Evolutionary conservation across 2,329 filamentous ascomycete genomes (phyloP).

Genomic region (Fusarium coicis): DNA sequence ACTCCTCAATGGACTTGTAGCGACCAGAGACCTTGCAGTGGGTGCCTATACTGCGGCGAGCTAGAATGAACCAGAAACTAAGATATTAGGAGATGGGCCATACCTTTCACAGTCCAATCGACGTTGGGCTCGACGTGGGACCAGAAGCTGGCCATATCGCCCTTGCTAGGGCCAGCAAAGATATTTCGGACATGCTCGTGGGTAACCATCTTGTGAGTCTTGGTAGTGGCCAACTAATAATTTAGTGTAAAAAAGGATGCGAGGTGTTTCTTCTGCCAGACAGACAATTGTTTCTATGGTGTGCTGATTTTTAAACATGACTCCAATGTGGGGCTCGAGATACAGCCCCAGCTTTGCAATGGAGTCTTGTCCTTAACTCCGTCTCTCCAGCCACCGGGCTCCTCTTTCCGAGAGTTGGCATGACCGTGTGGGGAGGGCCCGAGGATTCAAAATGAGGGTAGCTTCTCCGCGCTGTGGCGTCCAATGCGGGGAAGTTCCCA

Average conservation of each 20-base stretch:
- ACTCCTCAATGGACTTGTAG: background rate
- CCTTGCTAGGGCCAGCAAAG: background rate
- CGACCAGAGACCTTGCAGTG: background rate
- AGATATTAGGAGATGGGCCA: too few species aligned
- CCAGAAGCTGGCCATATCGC: slow-evolving; percentile 1
- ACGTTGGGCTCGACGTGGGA: background rate
- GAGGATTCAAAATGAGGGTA: background rate
- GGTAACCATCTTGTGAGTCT: background rate
- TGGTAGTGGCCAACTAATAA: background rate
- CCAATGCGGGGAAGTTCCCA: background rate
- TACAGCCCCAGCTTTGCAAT: background rate
- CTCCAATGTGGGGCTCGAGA: background rate
- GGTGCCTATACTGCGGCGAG: background rate
- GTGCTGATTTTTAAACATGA: background rate
- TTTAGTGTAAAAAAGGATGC: background rate
- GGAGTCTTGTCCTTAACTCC: background rate
- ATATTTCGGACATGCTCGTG: background rate
- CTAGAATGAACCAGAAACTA: too few species aligned
- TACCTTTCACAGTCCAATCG: background rate
- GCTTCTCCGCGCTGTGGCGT: background rate
- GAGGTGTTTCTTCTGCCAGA: too few species aligned
- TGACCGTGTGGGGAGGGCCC: background rate
- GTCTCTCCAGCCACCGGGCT: fast-evolving
- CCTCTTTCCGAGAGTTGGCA: background rate
- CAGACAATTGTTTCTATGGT: fast-evolving